Conservation (phyloP, 2,329 filamentous ascomycete genomes). For the Verticillium dahliae region DNA sequence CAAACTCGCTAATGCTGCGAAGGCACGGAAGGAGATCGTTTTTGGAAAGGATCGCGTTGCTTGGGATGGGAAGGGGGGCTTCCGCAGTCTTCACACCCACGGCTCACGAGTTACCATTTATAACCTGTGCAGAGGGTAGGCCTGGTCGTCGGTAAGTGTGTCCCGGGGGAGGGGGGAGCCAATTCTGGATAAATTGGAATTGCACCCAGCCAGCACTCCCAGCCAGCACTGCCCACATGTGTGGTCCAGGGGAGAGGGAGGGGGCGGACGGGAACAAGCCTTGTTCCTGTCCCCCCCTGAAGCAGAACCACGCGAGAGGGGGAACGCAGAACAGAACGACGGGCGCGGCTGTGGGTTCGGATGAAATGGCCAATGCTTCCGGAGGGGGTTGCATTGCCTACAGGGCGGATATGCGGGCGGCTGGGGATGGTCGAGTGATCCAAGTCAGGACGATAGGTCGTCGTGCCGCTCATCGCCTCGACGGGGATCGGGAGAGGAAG, state of each 20-base stretch:
- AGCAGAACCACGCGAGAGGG: background rate
- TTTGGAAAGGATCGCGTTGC: background rate
- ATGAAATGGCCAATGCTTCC: background rate
- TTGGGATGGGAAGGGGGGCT: background rate
- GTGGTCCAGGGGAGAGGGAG: background rate
- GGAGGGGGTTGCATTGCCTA: background rate
- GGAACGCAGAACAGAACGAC: background rate
- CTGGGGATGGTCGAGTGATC: background rate
- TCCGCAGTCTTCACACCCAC: too few species aligned
- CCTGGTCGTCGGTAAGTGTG: too few species aligned
- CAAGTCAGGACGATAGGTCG: too few species aligned
- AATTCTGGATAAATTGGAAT: background rate
- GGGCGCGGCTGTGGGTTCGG: background rate
- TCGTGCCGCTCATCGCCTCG: too few species aligned
- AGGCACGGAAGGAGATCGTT: background rate
- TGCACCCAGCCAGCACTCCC: background rate
- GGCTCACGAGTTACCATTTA: too few species aligned
- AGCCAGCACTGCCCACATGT: too few species aligned
- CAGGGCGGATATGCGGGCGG: background rate
- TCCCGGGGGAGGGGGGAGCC: background rate
- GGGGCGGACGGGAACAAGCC: background rate
- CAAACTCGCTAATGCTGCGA: background rate
- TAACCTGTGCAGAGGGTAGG: too few species aligned
- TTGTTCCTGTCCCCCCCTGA: too few species aligned
- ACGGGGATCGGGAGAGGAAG: too few species aligned